Evolutionary conservation across 2,329 filamentous ascomycete species (phyloP), one percentile per base, ranked within the genome.

Genomic region (Ploettnerulaceae sp.): DNA sequence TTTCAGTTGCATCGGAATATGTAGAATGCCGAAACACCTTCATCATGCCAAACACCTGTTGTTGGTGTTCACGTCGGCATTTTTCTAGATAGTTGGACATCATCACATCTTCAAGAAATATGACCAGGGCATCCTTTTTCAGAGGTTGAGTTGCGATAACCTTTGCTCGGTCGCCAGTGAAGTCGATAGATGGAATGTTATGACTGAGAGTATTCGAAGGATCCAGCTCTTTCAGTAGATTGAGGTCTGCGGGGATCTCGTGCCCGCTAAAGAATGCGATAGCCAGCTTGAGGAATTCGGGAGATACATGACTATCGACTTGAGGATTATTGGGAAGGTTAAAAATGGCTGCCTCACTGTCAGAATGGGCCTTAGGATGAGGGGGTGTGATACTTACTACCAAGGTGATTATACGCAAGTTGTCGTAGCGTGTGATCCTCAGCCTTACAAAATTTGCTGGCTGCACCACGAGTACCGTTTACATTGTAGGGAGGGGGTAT

Each of bases 21-120:
- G n/a, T 28, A 17, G 22, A 39, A 17, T 28, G 14, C 18, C 14
- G 36, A 9, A 7, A 11, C 8, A 39, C 36, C 2, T 15, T 22
- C 36, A 39, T 18, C 5, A 12, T 8, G 12, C 36, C 36, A 28
- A 7, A 17, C 36, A 39, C 20, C 4, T 22, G 26, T 11, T 17
- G 8, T n/a, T 3, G 6, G 9, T 31, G 7, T 11, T 29, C 9
- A 4, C 5, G n/a, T 4, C 36, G 1, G 48, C 35, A 12, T 43
- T 33, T 15, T n/a, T 55, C 53, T 7, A 54, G 21, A 21, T 46
- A 35, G 22, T 54, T 52, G 1, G 51, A 45, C 33, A 54, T 40
- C n/a, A 49, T 29, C 22, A 51, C 17, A 39, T 57, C 55, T 18
- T 47, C 25, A 7, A 56, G 45, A 18, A 57, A 54, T 4, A 47